phyloP scores from a whole-genome alignment of 305 asterid genomes.

The Solanum aculeatissimum region DNA sequence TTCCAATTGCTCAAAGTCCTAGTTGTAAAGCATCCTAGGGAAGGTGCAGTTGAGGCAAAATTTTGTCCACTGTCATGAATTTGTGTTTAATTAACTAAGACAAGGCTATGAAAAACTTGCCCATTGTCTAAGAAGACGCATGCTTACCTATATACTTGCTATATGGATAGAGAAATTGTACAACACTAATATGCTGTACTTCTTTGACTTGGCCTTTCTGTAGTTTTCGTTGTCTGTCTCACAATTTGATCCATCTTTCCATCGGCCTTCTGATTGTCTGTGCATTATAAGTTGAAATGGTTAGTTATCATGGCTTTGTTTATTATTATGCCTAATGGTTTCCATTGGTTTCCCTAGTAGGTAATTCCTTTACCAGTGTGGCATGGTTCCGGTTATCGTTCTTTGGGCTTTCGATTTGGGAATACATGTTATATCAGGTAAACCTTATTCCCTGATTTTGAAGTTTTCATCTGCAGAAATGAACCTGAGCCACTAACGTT shows the following conservation, averaged over 20 bases:
- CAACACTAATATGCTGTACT: background rate
- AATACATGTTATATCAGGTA: constrained; percentile 86
- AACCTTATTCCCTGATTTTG: background rate
- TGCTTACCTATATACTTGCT: background rate
- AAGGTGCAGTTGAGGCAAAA: background rate
- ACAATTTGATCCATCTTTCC: background rate
- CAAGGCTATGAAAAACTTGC: background rate
- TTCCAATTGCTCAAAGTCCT: background rate
- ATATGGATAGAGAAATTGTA: background rate
- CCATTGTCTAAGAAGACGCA: background rate
- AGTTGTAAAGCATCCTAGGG: background rate
- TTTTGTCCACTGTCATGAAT: background rate
- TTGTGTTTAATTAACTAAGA: background rate
- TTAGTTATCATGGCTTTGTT: background rate
- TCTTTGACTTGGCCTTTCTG: background rate
- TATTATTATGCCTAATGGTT: background rate
- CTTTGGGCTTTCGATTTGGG: constrained; percentile 93
- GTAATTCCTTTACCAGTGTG: constrained; percentile 89
- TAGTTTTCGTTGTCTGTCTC: background rate
- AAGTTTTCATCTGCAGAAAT: background rate
- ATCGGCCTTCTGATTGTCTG: background rate
- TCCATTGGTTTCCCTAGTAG: constrained; percentile 28
- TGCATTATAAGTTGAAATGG: background rate
- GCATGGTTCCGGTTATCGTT: constrained; percentile 87
- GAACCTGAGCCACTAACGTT: constrained; percentile 10